Evolutionary conservation across 2,329 filamentous ascomycete genomes (phyloP).

Genomic region (Thielaviopsis euricoi): DNA sequence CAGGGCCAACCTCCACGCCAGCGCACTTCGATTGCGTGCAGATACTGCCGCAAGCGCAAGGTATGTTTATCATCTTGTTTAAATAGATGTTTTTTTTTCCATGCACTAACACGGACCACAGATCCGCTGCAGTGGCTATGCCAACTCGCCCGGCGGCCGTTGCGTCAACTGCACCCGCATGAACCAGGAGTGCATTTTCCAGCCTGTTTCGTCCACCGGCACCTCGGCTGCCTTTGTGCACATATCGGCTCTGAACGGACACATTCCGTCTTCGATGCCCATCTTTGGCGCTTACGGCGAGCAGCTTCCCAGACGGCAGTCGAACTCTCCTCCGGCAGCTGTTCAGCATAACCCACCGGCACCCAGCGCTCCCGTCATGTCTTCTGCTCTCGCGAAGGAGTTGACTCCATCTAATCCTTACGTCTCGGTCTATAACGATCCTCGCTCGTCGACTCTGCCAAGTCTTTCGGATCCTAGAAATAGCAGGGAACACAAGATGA

Average conservation of each 20-base stretch:
- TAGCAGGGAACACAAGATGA: too few relatives aligned
- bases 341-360: too few relatives aligned
- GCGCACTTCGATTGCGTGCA: slow-evolving; percentile 42
- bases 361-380: too few relatives aligned
- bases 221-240: slow-evolving; percentile 42
- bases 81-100: neutral
- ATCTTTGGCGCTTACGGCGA: slow-evolving; percentile 36
- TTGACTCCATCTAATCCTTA: too few relatives aligned
- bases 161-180: slow-evolving; percentile 46
- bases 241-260: slow-evolving; percentile 40
- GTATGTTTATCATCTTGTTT: slow-evolving; percentile 19
- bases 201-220: slow-evolving; percentile 36
- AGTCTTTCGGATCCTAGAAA: too few relatives aligned
- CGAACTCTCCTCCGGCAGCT: too few relatives aligned
- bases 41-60: slow-evolving; percentile 46
- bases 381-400: too few relatives aligned
- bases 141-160: slow-evolving; percentile 40
- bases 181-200: slow-evolving; percentile 45
- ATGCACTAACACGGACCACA: slow-evolving; percentile 15
- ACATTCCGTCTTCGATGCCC: slow-evolving; percentile 37
- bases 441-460: too few relatives aligned
- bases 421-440: too few relatives aligned
- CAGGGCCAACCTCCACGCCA: slow-evolving; percentile 29
- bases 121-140: slow-evolving; percentile 46
- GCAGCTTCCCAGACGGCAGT: too few relatives aligned